Evolutionary conservation across 2,329 filamentous ascomycete species (phyloP).

Genomic region (Cercospora nicotianae): DNA sequence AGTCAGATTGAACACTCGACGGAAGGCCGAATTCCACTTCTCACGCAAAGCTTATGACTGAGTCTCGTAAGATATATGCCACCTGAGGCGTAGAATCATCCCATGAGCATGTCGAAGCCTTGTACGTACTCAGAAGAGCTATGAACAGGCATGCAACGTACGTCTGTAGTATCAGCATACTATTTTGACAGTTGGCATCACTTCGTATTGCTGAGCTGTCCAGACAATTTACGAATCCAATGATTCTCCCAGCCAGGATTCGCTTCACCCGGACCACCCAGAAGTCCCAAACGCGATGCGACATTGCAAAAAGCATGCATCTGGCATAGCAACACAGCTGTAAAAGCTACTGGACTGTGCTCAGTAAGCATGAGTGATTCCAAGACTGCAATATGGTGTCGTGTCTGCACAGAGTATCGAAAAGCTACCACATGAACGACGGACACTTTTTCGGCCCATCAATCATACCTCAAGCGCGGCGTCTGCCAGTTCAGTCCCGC

Average conservation of each 20-base stretch:
- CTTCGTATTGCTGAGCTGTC: not conserved
- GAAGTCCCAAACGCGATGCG: not conserved
- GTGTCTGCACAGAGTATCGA: not conserved
- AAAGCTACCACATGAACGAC: not conserved
- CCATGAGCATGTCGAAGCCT: too few relatives aligned
- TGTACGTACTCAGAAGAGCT: too few relatives aligned
- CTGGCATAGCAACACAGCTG: not conserved
- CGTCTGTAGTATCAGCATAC: too few relatives aligned
- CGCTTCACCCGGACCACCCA: not conserved
- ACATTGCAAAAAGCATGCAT: not conserved
- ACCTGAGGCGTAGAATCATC: too few relatives aligned
- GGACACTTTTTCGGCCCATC: not conserved
- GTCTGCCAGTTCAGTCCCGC: not conserved
- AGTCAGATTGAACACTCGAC: too few relatives aligned
- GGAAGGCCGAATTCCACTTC: too few relatives aligned
- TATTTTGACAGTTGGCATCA: not conserved
- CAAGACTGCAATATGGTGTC: not conserved
- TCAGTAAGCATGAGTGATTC: not conserved
- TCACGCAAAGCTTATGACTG: too few relatives aligned
- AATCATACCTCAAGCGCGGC: not conserved
- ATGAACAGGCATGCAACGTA: too few relatives aligned
- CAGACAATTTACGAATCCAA: not conserved
- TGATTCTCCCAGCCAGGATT: not conserved
- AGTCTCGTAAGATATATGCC: too few relatives aligned
- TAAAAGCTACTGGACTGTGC: not conserved